A percentile compares a stretch with the other conserved stretches of the same genome.
Conservation (phyloP, 2,329 filamentous ascomycete genomes). For the Aspergillus hortae region DNA sequence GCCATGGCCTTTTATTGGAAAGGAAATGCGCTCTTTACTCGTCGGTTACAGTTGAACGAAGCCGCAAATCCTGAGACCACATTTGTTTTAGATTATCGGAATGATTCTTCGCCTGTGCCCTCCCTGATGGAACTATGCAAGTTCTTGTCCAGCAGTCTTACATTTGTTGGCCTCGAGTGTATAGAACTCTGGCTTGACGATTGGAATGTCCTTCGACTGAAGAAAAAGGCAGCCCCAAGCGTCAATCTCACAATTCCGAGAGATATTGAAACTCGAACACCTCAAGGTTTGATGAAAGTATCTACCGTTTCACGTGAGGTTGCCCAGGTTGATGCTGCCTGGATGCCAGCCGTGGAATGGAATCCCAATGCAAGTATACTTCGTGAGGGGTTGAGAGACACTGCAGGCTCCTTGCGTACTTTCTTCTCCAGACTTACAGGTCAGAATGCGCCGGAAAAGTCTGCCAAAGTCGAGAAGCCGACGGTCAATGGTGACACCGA, state of each 20-base stretch:
- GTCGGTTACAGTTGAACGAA: constrained; percentile 70
- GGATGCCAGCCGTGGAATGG: constrained; percentile 85
- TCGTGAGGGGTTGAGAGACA: constrained; percentile 38
- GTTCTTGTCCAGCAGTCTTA: constrained; percentile 91
- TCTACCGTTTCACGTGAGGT: constrained; percentile 76
- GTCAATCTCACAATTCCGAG: constrained; percentile 68
- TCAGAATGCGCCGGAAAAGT: constrained; percentile 45
- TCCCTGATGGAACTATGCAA: constrained; percentile 82
- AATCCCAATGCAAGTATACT: constrained; percentile 55
- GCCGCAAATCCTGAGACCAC: constrained; percentile 69
- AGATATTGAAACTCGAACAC: constrained; percentile 77
- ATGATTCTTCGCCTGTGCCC: constrained; percentile 79
- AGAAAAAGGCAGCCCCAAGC: constrained; percentile 81
- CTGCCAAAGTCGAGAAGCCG: constrained; percentile 46
- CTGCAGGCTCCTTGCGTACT: constrained; percentile 63
- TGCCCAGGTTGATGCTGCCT: constrained; percentile 86
- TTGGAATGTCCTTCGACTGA: constrained; percentile 71
- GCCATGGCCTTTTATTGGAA: constrained; percentile 99
- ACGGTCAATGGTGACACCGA: constrained; percentile 63
- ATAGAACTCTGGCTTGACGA: constrained; percentile 92
- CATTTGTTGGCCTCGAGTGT: constrained; percentile 82
- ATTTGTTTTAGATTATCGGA: constrained; percentile 94
- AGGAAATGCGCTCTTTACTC: constrained; percentile 93
- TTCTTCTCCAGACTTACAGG: constrained; percentile 79
- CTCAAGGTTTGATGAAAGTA: constrained; percentile 85